Evolutionary conservation across 495 filamentous ascomycete species (phyloP), one percentile per base, ranked within the genome.

Genomic region (Aspergillus mulundensis): DNA sequence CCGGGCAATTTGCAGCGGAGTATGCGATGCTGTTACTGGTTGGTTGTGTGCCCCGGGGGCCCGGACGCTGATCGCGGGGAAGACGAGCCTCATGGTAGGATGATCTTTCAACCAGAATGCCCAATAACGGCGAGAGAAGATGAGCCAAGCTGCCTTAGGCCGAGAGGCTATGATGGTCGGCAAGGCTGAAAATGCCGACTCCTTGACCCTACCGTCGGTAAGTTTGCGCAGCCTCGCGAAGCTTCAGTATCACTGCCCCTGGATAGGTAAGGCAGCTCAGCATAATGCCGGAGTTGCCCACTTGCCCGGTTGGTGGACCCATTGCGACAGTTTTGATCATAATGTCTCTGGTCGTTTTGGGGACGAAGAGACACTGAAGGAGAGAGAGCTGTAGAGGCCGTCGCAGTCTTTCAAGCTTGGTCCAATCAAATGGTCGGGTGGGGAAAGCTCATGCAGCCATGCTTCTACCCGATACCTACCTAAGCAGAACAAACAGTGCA

Each of bases 401-500:
- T 8, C 25, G 25, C 8, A 28, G 25, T 28, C 25, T 28, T 28
- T 28, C 25, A 8, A 28, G 4, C 3, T 8, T 28, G 25, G 8
- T 4, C 25, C 25, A 28, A 28, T 28, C 25, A 28, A 8, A 28
- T 28, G 25, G 25, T 8, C 25, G 25, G 4, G 4, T 28, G 25
- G 25, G 25, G 25, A 28, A 28, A 28, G 8, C 19, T 16, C 19
- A n/a, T n/a, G n/a, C n/a, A n/a, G n/a, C n/a, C n/a, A n/a, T n/a
- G n/a, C n/a, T n/a, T n/a, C n/a, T n/a, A n/a, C n/a, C n/a, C n/a
- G n/a, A n/a, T n/a, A n/a, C n/a, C n/a, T n/a, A n/a, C n/a, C n/a
- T n/a, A 32, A 21, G 10, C 15, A 39, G 60, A 43, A 47, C 62
- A 61, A 67, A 62, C 59, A 62, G 18, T 57, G 60, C 59, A 61